A percentile compares a stretch with the other conserved stretches of the same genome.
phyloP scores from a whole-genome alignment of 805 yeast genomes.

The Hanseniaspora taiwanica region DNA sequence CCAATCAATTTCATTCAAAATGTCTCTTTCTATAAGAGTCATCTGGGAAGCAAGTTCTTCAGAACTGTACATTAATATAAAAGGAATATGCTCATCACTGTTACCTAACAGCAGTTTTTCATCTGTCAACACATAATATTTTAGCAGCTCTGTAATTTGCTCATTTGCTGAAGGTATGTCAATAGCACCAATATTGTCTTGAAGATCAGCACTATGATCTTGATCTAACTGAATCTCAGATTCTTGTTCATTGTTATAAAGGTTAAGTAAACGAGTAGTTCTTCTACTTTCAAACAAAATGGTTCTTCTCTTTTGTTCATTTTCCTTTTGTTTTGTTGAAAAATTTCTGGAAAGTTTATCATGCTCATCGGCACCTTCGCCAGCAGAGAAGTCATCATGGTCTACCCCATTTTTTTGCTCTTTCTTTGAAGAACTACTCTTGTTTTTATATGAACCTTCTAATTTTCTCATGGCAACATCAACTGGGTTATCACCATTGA shows the following conservation, averaged over 20 bases:
- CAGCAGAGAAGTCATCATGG: no score
- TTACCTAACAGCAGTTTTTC: conserved; percentile 15
- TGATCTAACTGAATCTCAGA: neutral
- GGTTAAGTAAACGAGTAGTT: neutral
- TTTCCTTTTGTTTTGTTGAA: conserved; percentile 11
- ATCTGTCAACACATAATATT: conserved; percentile 17
- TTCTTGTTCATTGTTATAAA: neutral
- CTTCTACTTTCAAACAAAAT: neutral
- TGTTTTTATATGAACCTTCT: conserved; percentile 44
- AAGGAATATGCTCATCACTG: conserved; percentile 58
- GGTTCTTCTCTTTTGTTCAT: conserved; percentile 3
- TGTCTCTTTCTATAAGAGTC: conserved; percentile 77
- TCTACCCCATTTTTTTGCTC: no score
- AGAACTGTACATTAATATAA: conserved; percentile 62
- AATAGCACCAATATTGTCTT: neutral
- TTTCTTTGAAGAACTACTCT: conserved; percentile 2
- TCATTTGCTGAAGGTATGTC: conserved; percentile 4
- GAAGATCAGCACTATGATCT: neutral
- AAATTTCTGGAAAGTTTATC: no score
- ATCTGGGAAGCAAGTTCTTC: conserved; percentile 61
- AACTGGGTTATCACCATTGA: conserved; percentile 54
- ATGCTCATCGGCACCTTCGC: no score
- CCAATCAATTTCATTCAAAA: conserved; percentile 82
- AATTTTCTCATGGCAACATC: conserved; percentile 61
- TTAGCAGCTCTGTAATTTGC: conserved; percentile 15